Conservation (phyloP, 257 asterid genomes). For the Euphrasia confusa region DNA sequence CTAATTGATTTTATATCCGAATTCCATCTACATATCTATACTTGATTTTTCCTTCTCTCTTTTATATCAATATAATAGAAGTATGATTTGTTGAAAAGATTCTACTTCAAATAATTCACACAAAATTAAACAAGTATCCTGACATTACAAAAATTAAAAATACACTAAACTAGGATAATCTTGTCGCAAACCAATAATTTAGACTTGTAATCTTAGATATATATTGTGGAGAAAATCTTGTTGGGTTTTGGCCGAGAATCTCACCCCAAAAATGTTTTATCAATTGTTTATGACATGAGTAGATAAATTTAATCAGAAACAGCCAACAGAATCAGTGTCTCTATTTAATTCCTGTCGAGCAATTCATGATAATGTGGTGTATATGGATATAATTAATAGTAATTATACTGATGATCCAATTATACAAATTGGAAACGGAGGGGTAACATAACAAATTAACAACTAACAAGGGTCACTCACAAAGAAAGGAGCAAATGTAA, state of each 20-base stretch:
- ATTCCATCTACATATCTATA: too few relatives aligned
- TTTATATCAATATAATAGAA: too few relatives aligned
- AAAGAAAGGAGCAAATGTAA: too few relatives aligned
- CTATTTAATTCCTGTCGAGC: not conserved
- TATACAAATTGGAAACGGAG: not conserved
- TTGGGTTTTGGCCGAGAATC: not conserved
- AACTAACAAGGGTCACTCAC: too few relatives aligned
- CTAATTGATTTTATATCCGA: too few relatives aligned
- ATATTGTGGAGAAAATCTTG: not conserved
- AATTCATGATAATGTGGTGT: not conserved
- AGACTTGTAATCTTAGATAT: slow-evolving; percentile 2
- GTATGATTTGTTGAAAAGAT: too few relatives aligned
- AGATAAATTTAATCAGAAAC: not conserved
- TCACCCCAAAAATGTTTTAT: not conserved
- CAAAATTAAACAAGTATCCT: not conserved
- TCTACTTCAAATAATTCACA: not conserved
- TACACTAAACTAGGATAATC: not conserved
- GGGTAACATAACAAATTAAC: not conserved
- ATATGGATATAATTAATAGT: not conserved
- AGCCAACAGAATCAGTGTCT: not conserved
- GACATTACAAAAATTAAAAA: not conserved
- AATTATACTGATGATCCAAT: not conserved
- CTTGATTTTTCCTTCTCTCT: too few relatives aligned
- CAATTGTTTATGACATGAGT: not conserved
- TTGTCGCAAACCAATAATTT: not conserved